Evolutionary conservation across 208 protist species (phyloP).

Genomic region (Phytomonas sp.): DNA sequence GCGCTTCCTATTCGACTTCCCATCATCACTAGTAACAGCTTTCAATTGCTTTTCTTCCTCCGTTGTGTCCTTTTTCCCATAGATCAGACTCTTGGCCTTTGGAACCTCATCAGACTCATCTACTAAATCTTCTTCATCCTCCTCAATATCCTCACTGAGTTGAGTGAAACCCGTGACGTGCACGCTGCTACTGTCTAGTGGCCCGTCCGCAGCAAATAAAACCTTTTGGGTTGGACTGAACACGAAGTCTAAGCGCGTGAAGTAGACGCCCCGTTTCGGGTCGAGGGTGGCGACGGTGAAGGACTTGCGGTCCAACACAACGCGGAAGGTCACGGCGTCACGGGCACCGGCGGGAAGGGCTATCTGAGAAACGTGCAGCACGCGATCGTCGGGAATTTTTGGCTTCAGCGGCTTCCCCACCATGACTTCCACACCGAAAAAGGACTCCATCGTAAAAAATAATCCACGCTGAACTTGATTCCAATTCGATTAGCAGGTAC

Average conservation of each 20-base stretch:
- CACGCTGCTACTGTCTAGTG: slow-evolving; percentile 28
- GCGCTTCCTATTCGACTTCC: not conserved
- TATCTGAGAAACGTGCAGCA: slow-evolving; percentile 57
- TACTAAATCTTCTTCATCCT: slow-evolving; percentile 14
- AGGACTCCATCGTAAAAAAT: slow-evolving; percentile 45
- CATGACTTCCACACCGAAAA: slow-evolving; percentile 71
- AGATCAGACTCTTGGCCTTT: not conserved
- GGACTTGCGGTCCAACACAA: slow-evolving; percentile 29
- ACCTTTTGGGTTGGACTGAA: slow-evolving; percentile 36
- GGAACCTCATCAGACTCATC: not conserved
- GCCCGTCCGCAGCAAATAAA: slow-evolving; percentile 34
- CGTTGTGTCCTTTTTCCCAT: not conserved
- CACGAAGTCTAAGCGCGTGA: slow-evolving; percentile 57
- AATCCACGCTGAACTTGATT: not conserved
- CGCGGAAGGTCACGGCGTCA: slow-evolving; percentile 32
- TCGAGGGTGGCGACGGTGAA: slow-evolving; percentile 66
- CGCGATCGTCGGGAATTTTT: slow-evolving; percentile 48
- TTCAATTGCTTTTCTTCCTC: not conserved
- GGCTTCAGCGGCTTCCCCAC: slow-evolving; percentile 39
- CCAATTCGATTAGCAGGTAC: not conserved
- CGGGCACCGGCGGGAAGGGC: slow-evolving; percentile 50
- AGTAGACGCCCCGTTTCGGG: slow-evolving; percentile 48
- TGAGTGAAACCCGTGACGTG: slow-evolving; percentile 70
- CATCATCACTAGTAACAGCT: not conserved
- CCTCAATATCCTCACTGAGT: slow-evolving; percentile 21